These are phyloP conservation scores for Penicillium sp. DNA, from an alignment of 2,329 filamentous ascomycete species.

Conservation along the genomic window DNA sequence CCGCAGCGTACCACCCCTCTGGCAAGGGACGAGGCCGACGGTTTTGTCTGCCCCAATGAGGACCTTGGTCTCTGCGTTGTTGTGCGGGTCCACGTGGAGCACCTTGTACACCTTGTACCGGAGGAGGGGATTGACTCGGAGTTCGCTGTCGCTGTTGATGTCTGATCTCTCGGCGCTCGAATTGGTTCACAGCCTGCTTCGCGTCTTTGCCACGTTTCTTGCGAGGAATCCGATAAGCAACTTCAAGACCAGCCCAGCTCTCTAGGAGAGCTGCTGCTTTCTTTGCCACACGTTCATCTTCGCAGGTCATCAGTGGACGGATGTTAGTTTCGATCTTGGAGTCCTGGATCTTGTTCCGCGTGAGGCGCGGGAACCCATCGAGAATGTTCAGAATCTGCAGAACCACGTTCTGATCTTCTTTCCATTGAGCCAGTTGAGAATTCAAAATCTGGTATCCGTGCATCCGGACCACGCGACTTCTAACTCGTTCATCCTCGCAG, in stretches of 20 bases:
- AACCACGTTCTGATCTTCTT: constrained; percentile 83
- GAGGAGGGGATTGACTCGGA: constrained; percentile 51
- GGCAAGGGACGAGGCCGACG: constrained; percentile 63
- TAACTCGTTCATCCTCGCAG: constrained; percentile 80
- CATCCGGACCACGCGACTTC: constrained; percentile 87
- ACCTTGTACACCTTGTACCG: constrained; percentile 38
- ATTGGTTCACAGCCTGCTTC: constrained; percentile 59
- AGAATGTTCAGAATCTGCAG: constrained; percentile 87
- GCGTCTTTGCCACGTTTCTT: constrained; percentile 65
- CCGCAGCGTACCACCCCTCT: constrained; percentile 78
- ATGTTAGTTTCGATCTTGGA: constrained; percentile 89
- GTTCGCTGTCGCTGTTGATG: constrained; percentile 51
- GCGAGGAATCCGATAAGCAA: constrained; percentile 87
- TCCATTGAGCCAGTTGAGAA: constrained; percentile 77
- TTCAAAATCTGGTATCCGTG: constrained; percentile 96
- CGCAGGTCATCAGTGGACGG: constrained; percentile 61
- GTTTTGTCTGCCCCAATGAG: constrained; percentile 54
- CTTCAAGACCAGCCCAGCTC: constrained; percentile 83
- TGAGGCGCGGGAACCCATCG: constrained; percentile 81
- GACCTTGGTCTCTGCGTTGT: constrained; percentile 56
- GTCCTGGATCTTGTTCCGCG: constrained; percentile 93
- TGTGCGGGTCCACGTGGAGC: constrained; percentile 44
- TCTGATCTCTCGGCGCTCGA: constrained; percentile 53
- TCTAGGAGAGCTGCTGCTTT: constrained; percentile 69
- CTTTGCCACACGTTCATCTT: constrained; percentile 69